Evolutionary conservation across 2,329 filamentous ascomycete genomes (phyloP).

Genomic region (Fusarium caatingaense): DNA sequence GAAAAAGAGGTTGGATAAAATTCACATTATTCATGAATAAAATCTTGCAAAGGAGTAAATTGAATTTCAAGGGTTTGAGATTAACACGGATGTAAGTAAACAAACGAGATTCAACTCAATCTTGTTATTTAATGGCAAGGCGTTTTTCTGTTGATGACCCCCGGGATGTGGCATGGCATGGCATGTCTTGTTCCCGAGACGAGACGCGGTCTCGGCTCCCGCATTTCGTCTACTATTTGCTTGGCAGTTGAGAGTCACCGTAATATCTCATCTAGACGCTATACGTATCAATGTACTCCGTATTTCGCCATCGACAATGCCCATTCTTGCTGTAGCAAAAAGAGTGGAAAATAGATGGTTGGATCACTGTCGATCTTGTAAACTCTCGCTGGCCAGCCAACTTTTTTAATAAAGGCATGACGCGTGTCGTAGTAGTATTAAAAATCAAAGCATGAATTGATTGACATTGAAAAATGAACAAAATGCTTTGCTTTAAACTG

Average conservation of each 20-base stretch:
- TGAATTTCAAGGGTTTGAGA: neutral
- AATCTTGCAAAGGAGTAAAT: neutral
- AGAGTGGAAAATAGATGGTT: constrained; percentile 13
- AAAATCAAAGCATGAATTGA: neutral
- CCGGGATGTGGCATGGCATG: constrained; percentile 9
- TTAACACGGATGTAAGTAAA: constrained; percentile 5
- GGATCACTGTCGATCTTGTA: constrained; percentile 21
- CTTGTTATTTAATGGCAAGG: constrained; percentile 20
- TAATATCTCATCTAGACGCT: neutral
- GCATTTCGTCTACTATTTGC: constrained; percentile 3
- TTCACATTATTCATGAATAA: constrained; percentile 10
- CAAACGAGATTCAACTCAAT: constrained; percentile 32
- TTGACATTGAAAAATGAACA: neutral
- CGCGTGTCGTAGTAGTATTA: neutral
- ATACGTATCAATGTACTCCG: neutral
- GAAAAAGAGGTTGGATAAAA: constrained; percentile 24
- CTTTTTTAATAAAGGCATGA: constrained; percentile 6
- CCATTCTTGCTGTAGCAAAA: neutral
- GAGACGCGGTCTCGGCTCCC: constrained; percentile 13
- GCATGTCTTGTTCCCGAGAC: constrained; percentile 3
- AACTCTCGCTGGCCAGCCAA: constrained; percentile 15
- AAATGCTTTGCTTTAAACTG: neutral
- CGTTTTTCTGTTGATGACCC: neutral
- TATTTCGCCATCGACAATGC: neutral
- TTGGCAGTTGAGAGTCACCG: neutral